phyloP scores from a whole-genome alignment of 306 rosid genomes.

The Abrus precatorius region DNA sequence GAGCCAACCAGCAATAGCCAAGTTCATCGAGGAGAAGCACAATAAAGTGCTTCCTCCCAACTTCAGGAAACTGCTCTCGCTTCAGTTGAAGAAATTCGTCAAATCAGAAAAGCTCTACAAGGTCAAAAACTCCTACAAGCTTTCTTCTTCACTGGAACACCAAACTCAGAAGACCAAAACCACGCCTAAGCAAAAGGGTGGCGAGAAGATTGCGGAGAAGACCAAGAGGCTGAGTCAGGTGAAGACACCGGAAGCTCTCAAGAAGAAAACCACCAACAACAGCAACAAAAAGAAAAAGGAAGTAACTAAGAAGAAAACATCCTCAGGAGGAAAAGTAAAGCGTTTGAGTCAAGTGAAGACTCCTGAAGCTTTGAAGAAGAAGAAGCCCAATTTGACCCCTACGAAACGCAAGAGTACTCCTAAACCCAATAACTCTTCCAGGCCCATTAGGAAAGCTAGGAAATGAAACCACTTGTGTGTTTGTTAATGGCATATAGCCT shows the following conservation, averaged over 20 bases:
- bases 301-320: conserved; percentile 6
- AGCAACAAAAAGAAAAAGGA: neutral
- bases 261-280: neutral
- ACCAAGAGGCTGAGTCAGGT: conserved; percentile 49
- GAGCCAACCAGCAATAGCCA: conserved; percentile 47
- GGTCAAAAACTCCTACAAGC: conserved; percentile 51
- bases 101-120: conserved; percentile 41
- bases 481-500: neutral
- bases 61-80: conserved; percentile 43
- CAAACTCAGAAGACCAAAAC: neutral
- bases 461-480: conserved; percentile 11
- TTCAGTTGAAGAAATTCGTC: conserved; percentile 45
- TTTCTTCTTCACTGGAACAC: neutral
- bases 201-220: neutral
- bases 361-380: conserved; percentile 49
- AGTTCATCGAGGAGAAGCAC: conserved; percentile 48
- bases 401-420: conserved; percentile 28
- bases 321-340: conserved; percentile 34
- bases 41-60: conserved; percentile 39
- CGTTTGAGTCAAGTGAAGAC: conserved; percentile 47
- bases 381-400: conserved; percentile 29
- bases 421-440: conserved; percentile 24
- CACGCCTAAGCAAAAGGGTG: neutral
- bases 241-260: conserved; percentile 49
- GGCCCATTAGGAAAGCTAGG: conserved; percentile 36